Evolutionary conservation across 108 stramenopile species (phyloP).

Genomic region (Skeletonema menzelii): DNA sequence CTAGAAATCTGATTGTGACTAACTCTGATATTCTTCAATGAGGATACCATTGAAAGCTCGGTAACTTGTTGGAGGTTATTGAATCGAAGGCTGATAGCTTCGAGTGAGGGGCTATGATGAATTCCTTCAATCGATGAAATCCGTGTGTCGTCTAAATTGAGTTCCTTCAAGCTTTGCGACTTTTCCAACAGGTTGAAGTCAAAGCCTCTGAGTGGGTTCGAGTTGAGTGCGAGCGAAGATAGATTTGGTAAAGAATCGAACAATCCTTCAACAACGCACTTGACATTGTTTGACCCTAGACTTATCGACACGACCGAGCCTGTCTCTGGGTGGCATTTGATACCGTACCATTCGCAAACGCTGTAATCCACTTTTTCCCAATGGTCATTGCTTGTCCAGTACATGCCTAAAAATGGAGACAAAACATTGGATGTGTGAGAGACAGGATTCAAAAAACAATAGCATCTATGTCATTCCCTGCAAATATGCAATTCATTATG

Average conservation of each 20-base stretch:
- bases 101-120: constrained; percentile 6
- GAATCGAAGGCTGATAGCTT: constrained; percentile 24
- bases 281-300: constrained; percentile 34
- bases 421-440: too few species aligned
- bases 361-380: background rate
- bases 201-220: constrained; percentile 32
- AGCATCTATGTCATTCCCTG: too few species aligned
- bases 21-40: constrained; percentile 22
- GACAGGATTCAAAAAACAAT: too few species aligned
- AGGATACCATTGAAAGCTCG: constrained; percentile 22
- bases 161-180: constrained; percentile 12
- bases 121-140: constrained; percentile 29
- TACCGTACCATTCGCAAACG: constrained; percentile 9
- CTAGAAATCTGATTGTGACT: constrained; percentile 28
- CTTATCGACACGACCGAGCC: constrained; percentile 18
- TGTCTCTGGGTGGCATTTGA: constrained; percentile 23
- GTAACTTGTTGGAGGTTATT: constrained; percentile 40
- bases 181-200: constrained; percentile 34
- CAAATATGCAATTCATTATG: too few species aligned
- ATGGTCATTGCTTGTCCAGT: background rate
- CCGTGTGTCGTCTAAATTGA: constrained; percentile 30
- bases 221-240: constrained; percentile 10
- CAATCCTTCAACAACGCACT: constrained; percentile 20
- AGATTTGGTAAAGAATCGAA: constrained; percentile 37
- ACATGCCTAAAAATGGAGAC: background rate